Evolutionary conservation across 2,329 filamentous ascomycete species (phyloP).

Genomic region (Lasiodiplodia sp.): DNA sequence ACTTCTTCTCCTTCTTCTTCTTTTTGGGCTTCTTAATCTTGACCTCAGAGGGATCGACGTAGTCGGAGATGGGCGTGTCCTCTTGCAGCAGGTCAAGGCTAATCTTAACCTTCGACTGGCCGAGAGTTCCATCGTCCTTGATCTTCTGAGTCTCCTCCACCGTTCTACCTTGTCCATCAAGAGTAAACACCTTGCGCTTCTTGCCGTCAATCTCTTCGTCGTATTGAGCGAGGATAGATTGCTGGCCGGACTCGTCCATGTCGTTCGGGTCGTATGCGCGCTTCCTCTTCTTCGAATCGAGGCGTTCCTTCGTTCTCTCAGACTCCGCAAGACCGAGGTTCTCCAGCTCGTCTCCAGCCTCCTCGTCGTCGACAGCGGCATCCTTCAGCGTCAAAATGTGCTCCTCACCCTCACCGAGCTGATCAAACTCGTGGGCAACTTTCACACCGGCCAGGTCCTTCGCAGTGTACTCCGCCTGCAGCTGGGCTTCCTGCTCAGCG

Average conservation of each 20-base stretch:
- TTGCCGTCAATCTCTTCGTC: slow-evolving; percentile 95
- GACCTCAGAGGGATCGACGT: slow-evolving; percentile 82
- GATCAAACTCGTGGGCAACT: slow-evolving; percentile 84
- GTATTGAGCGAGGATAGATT: slow-evolving; percentile 83
- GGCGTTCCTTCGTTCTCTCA: slow-evolving; percentile 75
- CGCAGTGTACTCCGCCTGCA: slow-evolving; percentile 76
- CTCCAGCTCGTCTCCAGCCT: slow-evolving; percentile 89
- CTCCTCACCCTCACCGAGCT: slow-evolving; percentile 82
- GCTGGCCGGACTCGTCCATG: slow-evolving; percentile 68
- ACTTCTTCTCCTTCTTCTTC: slow-evolving; percentile 72
- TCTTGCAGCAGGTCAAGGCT: slow-evolving; percentile 76
- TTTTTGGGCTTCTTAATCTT: slow-evolving; percentile 96
- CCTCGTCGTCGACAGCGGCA: slow-evolving; percentile 79
- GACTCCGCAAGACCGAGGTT: slow-evolving; percentile 75
- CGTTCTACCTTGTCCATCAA: slow-evolving; percentile 78
- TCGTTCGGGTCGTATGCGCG: slow-evolving; percentile 87
- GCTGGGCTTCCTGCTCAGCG: slow-evolving; percentile 72
- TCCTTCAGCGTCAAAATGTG: slow-evolving; percentile 97
- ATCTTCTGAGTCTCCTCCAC: slow-evolving; percentile 66
- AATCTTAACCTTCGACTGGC: slow-evolving; percentile 71
- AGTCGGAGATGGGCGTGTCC: slow-evolving; percentile 75
- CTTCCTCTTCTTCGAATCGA: slow-evolving; percentile 89
- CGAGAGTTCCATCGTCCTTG: slow-evolving; percentile 59
- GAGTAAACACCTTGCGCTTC: slow-evolving; percentile 84
- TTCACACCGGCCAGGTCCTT: slow-evolving; percentile 89